These are phyloP conservation scores for Naganishia friedmannii DNA, from an alignment of 768 basidiomycete genomes.

Conservation along the genomic window DNA sequence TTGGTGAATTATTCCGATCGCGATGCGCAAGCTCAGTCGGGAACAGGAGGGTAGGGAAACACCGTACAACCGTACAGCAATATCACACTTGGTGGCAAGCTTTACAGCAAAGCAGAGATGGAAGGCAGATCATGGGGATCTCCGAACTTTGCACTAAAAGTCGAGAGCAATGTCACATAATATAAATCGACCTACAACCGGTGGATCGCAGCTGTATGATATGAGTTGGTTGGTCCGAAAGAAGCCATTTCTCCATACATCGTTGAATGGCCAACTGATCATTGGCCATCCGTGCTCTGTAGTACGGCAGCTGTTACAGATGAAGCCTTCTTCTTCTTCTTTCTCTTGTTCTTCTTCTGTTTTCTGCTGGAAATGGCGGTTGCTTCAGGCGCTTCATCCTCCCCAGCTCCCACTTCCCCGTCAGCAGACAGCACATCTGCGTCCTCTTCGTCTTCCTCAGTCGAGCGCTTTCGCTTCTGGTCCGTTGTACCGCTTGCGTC, in stretches of 20 bases:
- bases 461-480: constrained; percentile 5
- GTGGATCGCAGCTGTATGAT: no score
- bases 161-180: no score
- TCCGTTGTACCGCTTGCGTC: neutral
- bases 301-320: neutral
- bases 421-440: neutral
- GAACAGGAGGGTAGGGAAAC: no score
- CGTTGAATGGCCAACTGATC: no score
- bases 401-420: constrained; percentile 3
- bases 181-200: no score
- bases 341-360: constrained; percentile 20
- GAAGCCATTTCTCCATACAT: neutral
- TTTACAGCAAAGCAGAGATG: no score
- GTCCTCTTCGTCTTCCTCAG: constrained; percentile 9
- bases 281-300: neutral
- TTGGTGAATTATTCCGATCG: neutral
- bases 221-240: neutral
- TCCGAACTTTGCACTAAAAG: no score
- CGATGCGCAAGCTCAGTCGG: no score
- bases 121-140: no score
- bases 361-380: neutral
- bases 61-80: no score
- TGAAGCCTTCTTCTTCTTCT: constrained; percentile 31
- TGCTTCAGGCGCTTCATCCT: neutral
- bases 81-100: no score